Conservation (phyloP, 768 basidiomycete genomes). For the Kockovaella imperatae region DNA sequence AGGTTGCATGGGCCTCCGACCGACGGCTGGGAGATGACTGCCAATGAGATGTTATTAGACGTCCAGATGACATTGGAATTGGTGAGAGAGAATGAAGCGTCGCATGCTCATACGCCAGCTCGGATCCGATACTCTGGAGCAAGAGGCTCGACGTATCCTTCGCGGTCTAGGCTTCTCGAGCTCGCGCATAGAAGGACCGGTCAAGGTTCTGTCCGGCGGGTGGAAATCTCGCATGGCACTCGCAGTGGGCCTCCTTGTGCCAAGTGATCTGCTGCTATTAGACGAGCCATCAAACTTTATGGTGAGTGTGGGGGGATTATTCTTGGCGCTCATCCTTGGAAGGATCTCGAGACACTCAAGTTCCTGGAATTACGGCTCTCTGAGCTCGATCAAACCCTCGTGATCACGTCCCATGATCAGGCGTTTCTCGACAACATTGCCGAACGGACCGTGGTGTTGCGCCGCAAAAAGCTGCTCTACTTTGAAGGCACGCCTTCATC, state of each 20-base stretch:
- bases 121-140: constrained; percentile 32
- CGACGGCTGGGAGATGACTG: constrained; percentile 11
- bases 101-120: constrained; percentile 13
- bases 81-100: no score
- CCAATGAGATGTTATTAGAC: constrained; percentile 28
- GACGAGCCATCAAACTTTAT: constrained; percentile 52
- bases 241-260: constrained; percentile 55
- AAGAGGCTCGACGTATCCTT: constrained; percentile 52
- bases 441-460: constrained; percentile 58
- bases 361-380: constrained; percentile 50
- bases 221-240: constrained; percentile 59
- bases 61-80: constrained; percentile 32
- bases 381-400: constrained; percentile 48
- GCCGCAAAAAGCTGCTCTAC: constrained; percentile 52
- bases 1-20: constrained; percentile 1
- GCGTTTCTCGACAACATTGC: constrained; percentile 57
- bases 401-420: constrained; percentile 61
- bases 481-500: constrained; percentile 50
- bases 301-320: constrained; percentile 48
- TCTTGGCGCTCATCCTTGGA: constrained; percentile 35
- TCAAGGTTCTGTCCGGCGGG: constrained; percentile 55
- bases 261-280: constrained; percentile 55
- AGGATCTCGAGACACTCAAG: constrained; percentile 31
- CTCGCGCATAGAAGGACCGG: constrained; percentile 45
- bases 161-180: constrained; percentile 56